phyloP scores from a whole-genome alignment of 331 rosid genomes.

The Erythrophleum ivorense region DNA sequence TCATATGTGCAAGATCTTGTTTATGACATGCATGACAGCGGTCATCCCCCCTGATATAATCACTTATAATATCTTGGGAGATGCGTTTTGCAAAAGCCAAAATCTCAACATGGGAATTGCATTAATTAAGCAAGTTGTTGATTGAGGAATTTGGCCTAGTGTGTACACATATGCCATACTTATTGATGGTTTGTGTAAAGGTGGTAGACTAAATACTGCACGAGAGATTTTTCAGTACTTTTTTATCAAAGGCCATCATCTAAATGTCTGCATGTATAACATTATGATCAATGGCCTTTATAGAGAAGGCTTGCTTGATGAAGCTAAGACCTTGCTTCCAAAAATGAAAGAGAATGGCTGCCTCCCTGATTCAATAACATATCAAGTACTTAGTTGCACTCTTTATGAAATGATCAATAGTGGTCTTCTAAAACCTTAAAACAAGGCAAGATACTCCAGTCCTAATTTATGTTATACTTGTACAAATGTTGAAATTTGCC shows the following conservation, averaged over 20 bases:
- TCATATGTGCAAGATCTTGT: constrained; percentile 40
- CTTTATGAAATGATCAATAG: background rate
- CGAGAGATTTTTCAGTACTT: constrained; percentile 20
- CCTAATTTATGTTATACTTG: background rate
- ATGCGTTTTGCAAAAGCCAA: constrained; percentile 30
- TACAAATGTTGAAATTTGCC: background rate
- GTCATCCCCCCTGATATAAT: constrained; percentile 20
- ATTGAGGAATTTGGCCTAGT: background rate
- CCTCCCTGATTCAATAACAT: background rate
- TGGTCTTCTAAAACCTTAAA: background rate
- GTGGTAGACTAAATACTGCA: background rate
- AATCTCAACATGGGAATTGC: constrained; percentile 22
- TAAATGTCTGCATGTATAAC: background rate
- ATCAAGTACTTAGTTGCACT: background rate
- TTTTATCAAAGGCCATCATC: background rate
- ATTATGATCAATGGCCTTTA: constrained; percentile 41
- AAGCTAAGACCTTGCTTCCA: background rate
- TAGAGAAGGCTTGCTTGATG: constrained; percentile 7
- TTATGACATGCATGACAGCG: constrained; percentile 28
- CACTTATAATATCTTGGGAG: constrained; percentile 39
- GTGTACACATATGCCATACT: background rate
- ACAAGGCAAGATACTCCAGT: background rate
- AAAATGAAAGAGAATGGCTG: background rate
- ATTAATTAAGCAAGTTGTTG: constrained; percentile 8
- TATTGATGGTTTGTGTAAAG: background rate